A percentile compares a stretch with the other conserved stretches of the same genome.
phyloP scores from a whole-genome alignment of 164 flowering plant species.

The Hamamelis virginiana region DNA sequence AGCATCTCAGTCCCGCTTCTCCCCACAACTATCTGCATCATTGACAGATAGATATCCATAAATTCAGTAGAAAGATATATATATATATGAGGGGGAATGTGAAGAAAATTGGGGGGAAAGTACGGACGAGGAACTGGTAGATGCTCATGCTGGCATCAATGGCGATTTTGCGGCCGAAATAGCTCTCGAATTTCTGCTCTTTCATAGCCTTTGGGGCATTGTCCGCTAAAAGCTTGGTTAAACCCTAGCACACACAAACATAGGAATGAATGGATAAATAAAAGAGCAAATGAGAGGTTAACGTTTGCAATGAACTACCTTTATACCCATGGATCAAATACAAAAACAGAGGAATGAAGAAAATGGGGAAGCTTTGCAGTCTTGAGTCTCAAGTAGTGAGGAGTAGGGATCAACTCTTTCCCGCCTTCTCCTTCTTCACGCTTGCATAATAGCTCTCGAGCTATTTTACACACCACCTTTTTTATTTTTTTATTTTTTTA shows the following conservation, averaged over 20 bases:
- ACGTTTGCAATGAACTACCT: no score
- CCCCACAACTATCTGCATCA: constrained; percentile 86
- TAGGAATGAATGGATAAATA: no score
- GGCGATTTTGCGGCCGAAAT: constrained; percentile 84
- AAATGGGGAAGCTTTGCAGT: no score
- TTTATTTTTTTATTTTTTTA: no score
- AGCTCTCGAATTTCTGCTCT: constrained; percentile 94
- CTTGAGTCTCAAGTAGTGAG: no score
- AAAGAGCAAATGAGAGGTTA: no score
- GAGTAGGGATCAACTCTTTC: no score
- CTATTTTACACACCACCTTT: no score
- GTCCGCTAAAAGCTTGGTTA: constrained; percentile 89
- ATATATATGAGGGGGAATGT: not conserved
- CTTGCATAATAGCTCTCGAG: no score
- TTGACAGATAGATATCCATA: not conserved
- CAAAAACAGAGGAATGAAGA: no score
- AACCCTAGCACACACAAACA: constrained; percentile 55
- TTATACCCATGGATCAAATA: no score
- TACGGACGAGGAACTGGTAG: constrained; percentile 85
- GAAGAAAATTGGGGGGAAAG: not conserved
- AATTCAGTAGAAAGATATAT: not conserved
- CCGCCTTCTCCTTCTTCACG: no score
- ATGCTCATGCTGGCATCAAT: constrained; percentile 99
- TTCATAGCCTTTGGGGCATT: constrained; percentile 91
- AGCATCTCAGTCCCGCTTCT: constrained; percentile 88